A percentile compares a stretch with the other conserved stretches of the same genome.
phyloP scores from a whole-genome alignment of 2,329 filamentous ascomycete genomes.

The Colletotrichum sp. region DNA sequence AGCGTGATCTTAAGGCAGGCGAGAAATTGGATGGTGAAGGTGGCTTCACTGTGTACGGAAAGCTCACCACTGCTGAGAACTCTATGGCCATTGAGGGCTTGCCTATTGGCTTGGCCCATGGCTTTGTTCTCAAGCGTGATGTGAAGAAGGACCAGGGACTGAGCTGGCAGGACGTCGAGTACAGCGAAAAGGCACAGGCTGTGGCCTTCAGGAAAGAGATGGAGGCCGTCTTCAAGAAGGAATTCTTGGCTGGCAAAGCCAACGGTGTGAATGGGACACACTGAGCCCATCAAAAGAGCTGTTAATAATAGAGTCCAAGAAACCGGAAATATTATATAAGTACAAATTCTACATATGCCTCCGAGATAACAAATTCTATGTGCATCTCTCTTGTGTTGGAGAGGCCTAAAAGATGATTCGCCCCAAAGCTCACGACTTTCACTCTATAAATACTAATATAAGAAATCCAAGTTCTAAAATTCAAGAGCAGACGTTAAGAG shows the following conservation, averaged over 20 bases:
- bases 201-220: slow-evolving; percentile 47
- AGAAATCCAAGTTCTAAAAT: not conserved
- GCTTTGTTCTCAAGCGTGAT: slow-evolving; percentile 43
- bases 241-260: slow-evolving; percentile 19
- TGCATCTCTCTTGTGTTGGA: too few species aligned
- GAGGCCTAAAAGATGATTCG: fast-evolving
- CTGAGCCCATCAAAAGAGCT: not conserved
- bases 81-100: not conserved
- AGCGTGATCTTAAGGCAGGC: slow-evolving; percentile 46
- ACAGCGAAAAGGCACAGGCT: slow-evolving; percentile 39
- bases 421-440: not conserved
- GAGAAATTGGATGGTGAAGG: slow-evolving; percentile 57
- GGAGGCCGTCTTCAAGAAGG: slow-evolving; percentile 41
- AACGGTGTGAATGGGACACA: not conserved
- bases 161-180: slow-evolving; percentile 51
- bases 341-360: fast-evolving
- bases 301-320: not conserved
- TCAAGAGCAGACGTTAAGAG: fast-evolving
- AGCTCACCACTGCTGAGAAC: slow-evolving; percentile 40
- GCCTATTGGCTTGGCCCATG: slow-evolving; percentile 43
- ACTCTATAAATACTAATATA: fast-evolving
- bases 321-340: not conserved
- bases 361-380: fast-evolving
- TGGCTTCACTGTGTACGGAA: slow-evolving; percentile 50
- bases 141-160: slow-evolving; percentile 45